Evolutionary conservation across 1,139 yeast species (phyloP).

Genomic region (Geotrichum fermentans): DNA sequence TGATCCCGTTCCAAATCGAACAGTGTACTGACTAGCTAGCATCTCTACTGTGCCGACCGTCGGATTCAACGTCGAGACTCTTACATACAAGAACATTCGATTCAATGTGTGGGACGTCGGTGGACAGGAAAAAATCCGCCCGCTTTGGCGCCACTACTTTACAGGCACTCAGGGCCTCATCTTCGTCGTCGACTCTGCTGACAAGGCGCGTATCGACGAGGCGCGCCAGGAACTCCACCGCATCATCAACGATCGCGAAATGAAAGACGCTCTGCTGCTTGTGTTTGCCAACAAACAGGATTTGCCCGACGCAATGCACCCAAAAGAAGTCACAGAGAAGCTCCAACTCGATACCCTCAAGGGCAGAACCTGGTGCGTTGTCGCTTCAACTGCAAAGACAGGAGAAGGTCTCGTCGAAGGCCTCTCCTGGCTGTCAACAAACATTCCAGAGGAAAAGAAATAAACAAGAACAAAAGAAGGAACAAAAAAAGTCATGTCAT

Average conservation of each 20-base stretch:
- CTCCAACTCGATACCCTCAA: constrained; percentile 77
- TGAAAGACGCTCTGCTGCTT: constrained; percentile 69
- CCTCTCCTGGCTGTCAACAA: constrained; percentile 77
- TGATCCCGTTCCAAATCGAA: too few relatives aligned
- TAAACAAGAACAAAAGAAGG: too few relatives aligned
- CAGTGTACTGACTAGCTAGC: too few relatives aligned
- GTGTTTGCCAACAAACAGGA: constrained; percentile 93
- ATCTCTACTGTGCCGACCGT: constrained; percentile 88
- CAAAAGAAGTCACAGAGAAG: constrained; percentile 82
- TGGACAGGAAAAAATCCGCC: too few relatives aligned
- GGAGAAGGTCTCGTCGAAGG: constrained; percentile 92
- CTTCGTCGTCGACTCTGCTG: constrained; percentile 84
- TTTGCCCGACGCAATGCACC: constrained; percentile 81
- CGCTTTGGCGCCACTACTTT: constrained; percentile 93
- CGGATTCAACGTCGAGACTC: constrained; percentile 91
- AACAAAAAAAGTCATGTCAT: too few relatives aligned
- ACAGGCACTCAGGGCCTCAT: constrained; percentile 93
- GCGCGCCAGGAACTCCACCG: constrained; percentile 74
- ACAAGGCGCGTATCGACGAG: constrained; percentile 65
- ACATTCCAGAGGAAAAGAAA: constrained; percentile 45
- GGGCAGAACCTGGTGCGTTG: constrained; percentile 88
- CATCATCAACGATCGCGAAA: constrained; percentile 73
- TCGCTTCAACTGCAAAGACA: constrained; percentile 83
- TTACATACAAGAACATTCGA: constrained; percentile 76
- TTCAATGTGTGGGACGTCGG: constrained; percentile 98